These are phyloP conservation scores for Cicer cuneatum DNA, from an alignment of 306 rosid genomes.

Conservation along the genomic window DNA sequence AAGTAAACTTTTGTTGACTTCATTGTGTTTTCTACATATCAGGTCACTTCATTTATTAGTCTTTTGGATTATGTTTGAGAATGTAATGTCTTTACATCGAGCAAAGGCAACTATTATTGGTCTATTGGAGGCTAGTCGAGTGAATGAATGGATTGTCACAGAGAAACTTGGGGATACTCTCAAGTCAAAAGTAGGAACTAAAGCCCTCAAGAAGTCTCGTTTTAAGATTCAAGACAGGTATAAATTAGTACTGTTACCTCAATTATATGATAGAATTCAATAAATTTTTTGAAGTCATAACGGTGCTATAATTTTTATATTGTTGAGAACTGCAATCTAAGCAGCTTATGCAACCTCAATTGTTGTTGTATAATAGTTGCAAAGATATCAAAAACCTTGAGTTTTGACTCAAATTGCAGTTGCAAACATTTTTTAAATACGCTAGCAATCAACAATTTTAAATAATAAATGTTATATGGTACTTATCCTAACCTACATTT, in stretches of 20 bases:
- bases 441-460: not conserved
- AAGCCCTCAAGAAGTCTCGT: constrained; percentile 65
- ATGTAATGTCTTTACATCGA: constrained; percentile 86
- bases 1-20: constrained; percentile 31
- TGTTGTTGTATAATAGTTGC: not conserved
- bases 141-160: constrained; percentile 95
- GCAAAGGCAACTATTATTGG: constrained; percentile 91
- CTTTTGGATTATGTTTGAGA: constrained; percentile 95
- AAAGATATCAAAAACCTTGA: not conserved
- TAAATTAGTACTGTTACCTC: not conserved
- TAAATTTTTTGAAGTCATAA: not conserved
- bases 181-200: constrained; percentile 56
- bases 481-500: constrained; percentile 1
- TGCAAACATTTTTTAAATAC: not conserved
- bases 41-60: constrained; percentile 87
- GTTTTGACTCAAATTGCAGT: not conserved
- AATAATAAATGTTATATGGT: not conserved
- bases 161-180: constrained; percentile 91
- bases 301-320: not conserved
- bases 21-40: constrained; percentile 35
- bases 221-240: constrained; percentile 89
- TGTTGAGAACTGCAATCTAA: not conserved
- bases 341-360: not conserved
- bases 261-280: not conserved
- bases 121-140: constrained; percentile 79